Evolutionary conservation across 768 basidiomycete genomes (phyloP).

Genomic region (Tephrocybe rancida): DNA sequence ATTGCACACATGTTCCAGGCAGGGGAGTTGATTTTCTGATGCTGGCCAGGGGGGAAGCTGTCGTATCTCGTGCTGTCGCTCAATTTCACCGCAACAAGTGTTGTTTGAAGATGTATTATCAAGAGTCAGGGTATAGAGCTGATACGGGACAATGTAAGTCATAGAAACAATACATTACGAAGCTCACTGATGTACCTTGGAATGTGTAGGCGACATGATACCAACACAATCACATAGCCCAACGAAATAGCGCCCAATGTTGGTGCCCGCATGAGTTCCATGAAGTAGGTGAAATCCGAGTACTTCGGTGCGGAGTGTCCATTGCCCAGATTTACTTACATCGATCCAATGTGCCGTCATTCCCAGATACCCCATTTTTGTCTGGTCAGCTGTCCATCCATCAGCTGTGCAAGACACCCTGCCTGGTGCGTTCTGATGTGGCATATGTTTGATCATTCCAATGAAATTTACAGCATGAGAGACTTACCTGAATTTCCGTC

Average conservation of each 20-base stretch:
- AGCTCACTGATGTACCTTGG: constrained; percentile 24
- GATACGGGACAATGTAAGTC: no score
- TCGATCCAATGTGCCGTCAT: constrained; percentile 27
- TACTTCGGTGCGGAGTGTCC: constrained; percentile 23
- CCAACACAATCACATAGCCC: constrained; percentile 23
- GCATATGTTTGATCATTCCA: no score
- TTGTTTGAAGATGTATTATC: no score
- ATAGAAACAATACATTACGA: no score
- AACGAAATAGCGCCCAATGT: constrained; percentile 27
- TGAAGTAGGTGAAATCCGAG: constrained; percentile 17
- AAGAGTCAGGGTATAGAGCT: no score
- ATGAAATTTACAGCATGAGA: no score
- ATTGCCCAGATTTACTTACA: constrained; percentile 7
- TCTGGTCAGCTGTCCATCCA: constrained; percentile 19
- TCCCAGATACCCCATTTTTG: constrained; percentile 13
- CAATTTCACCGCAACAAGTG: no score
- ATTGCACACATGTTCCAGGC: constrained; percentile 31
- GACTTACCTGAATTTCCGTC: constrained; percentile 2
- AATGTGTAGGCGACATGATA: constrained; percentile 14
- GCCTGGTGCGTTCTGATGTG: no score
- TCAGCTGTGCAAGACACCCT: no score
- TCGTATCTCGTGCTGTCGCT: no score
- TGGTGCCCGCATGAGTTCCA: constrained; percentile 26
- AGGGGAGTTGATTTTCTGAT: no score
- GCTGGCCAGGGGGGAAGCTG: no score